Evolutionary conservation across 148 eudicot genomes (phyloP).

Genomic region (Gaultheria prostrata): DNA sequence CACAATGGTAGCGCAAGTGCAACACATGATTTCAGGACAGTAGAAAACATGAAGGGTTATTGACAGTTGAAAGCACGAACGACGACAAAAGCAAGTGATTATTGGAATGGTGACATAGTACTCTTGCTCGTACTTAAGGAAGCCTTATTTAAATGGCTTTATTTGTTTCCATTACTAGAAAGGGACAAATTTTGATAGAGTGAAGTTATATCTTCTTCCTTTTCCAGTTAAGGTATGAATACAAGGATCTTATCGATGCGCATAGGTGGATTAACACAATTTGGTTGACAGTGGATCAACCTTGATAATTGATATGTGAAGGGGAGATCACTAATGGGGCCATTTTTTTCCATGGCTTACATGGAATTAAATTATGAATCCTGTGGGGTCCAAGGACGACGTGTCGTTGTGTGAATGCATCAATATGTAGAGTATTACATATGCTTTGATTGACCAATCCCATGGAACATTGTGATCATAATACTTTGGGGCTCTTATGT

Average conservation of each 20-base stretch:
- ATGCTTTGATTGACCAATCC: not conserved
- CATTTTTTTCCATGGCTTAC: not conserved
- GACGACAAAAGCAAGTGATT: not conserved
- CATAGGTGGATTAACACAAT: not conserved
- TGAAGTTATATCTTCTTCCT: not conserved
- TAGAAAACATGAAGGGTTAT: not conserved
- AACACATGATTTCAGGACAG: not conserved
- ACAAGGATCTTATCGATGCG: not conserved
- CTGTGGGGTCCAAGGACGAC: not conserved
- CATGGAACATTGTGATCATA: not conserved
- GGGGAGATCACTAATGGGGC: not conserved
- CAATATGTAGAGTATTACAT: not conserved
- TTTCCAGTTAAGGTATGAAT: not conserved
- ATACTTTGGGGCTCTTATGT: not conserved
- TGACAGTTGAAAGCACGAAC: not conserved
- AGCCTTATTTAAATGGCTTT: not conserved
- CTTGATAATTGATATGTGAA: constrained; percentile 5
- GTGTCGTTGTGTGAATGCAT: not conserved
- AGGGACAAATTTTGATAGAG: not conserved
- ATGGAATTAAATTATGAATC: not conserved
- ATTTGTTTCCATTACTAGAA: not conserved
- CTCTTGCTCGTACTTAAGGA: not conserved
- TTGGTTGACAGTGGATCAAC: not conserved
- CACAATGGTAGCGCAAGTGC: not conserved
- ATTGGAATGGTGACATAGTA: not conserved